Evolutionary conservation across 768 basidiomycete genomes (phyloP), one percentile per base, ranked within the genome.

Genomic region (Mycena alexandri): DNA sequence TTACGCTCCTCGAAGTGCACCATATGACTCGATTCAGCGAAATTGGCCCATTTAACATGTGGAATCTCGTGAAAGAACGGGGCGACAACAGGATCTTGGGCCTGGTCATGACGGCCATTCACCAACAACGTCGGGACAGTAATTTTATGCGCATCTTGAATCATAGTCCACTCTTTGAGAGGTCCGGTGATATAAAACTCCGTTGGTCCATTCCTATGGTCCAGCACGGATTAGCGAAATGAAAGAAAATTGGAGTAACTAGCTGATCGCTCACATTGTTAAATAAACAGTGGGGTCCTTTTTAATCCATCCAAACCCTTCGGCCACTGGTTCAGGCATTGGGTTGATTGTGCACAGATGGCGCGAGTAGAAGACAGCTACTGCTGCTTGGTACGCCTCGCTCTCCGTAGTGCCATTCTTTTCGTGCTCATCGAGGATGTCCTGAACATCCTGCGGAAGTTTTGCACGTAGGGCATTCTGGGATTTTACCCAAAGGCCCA

Each of bases 81-180:
- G 12, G 71, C 75, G 13, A 82, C 73, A 17, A 63, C 67, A 1
- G 61, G 61, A 65, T 83, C 81, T 9, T 77, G 76, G 19, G 77
- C 80, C 60, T 78, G 72, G 44, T 82, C 82, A 25, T 78, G 79
- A 7, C 74, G 75, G 13, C 82, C 81, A 25, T 82, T 83, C 50
- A 77, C 38, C 33, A 82, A 66, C 19, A 82, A 65, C 0, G 80
- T 82, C 10, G 80, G 75, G 5, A 72, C 76, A 14, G 59, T 68
- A 55, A 82, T 79, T 56, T 75, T 78, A 61, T 77, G 72, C 41
- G 80, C 63, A 11, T 80, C 75, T 3, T 75, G 61, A 25, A 82
- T 71, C 12, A 81, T 71, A 25, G 76, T 72, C 82, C 80, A 83
- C 4, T 74, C 70, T 57, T 77, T 80, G 12, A 82, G 74, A 5